Evolutionary conservation across 192 early-diverging fungal species (phyloP).

Genomic region (Gonapodya prolifera): DNA sequence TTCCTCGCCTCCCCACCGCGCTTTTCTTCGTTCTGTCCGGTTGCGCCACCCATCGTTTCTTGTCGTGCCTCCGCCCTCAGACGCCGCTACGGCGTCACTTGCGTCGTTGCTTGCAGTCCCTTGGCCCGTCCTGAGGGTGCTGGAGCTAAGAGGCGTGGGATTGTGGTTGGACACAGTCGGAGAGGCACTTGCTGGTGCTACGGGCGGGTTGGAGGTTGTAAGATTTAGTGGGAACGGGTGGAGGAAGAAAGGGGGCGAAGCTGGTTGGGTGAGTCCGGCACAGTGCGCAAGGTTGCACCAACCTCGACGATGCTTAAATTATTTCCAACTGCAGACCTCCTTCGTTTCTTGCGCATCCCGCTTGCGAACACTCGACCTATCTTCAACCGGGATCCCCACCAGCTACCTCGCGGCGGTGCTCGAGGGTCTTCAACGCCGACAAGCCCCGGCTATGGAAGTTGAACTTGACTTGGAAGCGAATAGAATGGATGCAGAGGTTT

Average conservation of each 20-base stretch:
- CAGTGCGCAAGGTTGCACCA: neutral
- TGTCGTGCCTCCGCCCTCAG: neutral
- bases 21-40: neutral
- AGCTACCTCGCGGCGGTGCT: neutral
- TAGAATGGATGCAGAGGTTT: neutral
- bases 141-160: neutral
- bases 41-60: neutral
- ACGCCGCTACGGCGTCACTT: neutral
- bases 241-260: neutral
- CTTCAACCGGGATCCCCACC: neutral
- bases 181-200: neutral
- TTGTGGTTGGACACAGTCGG: neutral
- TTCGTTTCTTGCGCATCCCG: neutral
- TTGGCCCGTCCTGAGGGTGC: neutral
- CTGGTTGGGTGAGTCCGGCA: neutral
- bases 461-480: neutral
- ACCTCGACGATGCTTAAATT: neutral
- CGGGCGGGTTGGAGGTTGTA: neutral
- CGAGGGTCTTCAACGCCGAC: neutral
- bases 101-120: neutral
- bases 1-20: neutral
- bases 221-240: neutral
- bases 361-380: neutral
- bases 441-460: neutral
- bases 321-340: neutral